Evolutionary conservation across 345 rosid genomes (phyloP), one percentile per base, ranked within the genome.

Genomic region (Syzygium oleosum): DNA sequence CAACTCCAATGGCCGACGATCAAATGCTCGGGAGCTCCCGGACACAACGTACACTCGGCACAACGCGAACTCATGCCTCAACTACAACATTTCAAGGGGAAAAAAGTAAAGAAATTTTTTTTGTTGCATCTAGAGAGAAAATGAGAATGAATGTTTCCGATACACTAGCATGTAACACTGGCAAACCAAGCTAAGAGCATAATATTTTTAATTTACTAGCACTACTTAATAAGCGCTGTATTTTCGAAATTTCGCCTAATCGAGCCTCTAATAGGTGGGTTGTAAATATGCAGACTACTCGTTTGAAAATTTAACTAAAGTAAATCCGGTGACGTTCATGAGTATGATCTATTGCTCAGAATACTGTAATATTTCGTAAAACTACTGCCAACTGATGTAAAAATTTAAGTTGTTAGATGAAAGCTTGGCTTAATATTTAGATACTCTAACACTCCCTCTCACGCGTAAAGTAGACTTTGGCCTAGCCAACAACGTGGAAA

Each of bases 1-100:
- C 89, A 80, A 89, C 92, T 87, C 91, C 94, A 87, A 88, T 12
- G 99, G 99, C 51, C 99, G 99, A 86, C 97, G 95, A 84, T 97
- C 98, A 87, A 96, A 97, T 80, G 99, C 96, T 88, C 95, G 94
- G 17, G 87, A 89, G 94, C 91, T 92, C 89, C 98, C 97, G 10
- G 98, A 94, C 86, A 91, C 89, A 87, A 96, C 91, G 84, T 96
- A 96, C 90, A 97, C 91, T 65, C 98, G 96, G 88, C 98, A 96
- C 92, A 97, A 86, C 85, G 95, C 93, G 92, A 92, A 94, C 77
- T 97, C 98, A 86, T 93, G 92, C 90, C 99, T 94, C 90, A 95
- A 73, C 80, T 73, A 0, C 46, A 38, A 19, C 21, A 49, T 73
- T 34, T 34, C 80, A 34, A 73, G 27, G 46, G 49, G 4, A 0